These are phyloP conservation scores for Alternaria burnsii DNA, from an alignment of 2,329 filamentous ascomycete species.

Conservation along the genomic window DNA sequence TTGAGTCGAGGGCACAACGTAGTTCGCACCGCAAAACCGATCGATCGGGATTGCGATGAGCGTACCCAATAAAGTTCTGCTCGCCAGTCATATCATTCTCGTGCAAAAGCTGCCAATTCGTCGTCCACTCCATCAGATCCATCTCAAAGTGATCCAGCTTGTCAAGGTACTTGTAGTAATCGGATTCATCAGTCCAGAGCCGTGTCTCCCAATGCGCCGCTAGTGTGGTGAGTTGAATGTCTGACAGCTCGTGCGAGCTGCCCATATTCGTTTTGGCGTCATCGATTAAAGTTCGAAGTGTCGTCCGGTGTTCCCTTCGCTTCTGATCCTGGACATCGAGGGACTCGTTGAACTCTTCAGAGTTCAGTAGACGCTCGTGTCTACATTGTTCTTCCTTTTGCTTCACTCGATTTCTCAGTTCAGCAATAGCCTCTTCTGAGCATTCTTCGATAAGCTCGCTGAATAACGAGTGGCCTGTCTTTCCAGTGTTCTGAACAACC, in stretches of 20 bases:
- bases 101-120: neutral
- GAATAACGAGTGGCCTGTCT: neutral
- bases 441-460: neutral
- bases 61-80: neutral
- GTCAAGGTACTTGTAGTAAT: neutral
- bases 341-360: neutral
- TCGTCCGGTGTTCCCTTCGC: neutral
- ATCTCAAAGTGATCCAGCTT: neutral
- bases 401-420: neutral
- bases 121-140: neutral
- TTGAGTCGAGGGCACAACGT: neutral
- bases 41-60: neutral
- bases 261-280: neutral
- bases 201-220: neutral
- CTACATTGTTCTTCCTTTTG: neutral
- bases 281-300: neutral
- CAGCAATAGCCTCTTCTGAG: neutral
- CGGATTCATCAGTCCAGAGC: neutral
- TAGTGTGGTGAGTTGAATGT: neutral
- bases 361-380: neutral
- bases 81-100: neutral
- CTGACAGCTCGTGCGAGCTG: neutral
- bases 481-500: neutral
- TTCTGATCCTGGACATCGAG: neutral
- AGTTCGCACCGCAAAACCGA: neutral